Evolutionary conservation across 495 filamentous ascomycete genomes (phyloP).

Genomic region (Tuber umbilicatum): DNA sequence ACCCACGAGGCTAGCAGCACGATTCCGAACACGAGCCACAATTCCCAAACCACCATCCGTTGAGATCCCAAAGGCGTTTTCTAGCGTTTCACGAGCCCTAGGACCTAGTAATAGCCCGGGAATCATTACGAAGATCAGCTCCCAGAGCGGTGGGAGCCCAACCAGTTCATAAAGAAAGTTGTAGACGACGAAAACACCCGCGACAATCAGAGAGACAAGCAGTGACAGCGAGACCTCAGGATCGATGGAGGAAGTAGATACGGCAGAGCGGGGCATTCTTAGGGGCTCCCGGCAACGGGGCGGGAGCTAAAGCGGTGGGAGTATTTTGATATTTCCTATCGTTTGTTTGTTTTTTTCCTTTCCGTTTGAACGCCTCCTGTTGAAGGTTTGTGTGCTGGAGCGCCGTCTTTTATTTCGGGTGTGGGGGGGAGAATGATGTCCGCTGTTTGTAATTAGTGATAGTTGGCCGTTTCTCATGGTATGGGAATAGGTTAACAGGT

Average conservation of each 20-base stretch:
- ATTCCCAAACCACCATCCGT: constrained; percentile 17
- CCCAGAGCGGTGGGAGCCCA: constrained; percentile 24
- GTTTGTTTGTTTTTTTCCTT: background rate
- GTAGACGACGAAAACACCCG: constrained; percentile 28
- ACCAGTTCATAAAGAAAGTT: constrained; percentile 24
- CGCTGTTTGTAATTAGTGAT: background rate
- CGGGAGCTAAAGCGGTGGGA: background rate
- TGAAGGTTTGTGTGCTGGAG: background rate
- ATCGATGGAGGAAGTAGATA: constrained; percentile 8
- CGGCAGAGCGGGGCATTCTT: constrained; percentile 29
- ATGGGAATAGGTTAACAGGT: background rate
- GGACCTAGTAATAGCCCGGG: constrained; percentile 27
- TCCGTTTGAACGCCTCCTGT: background rate
- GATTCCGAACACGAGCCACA: constrained; percentile 25
- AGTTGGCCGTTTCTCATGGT: background rate
- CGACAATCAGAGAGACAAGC: constrained; percentile 21
- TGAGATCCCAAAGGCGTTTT: constrained; percentile 22
- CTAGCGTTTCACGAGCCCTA: constrained; percentile 29
- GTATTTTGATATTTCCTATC: background rate
- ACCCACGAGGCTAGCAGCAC: constrained; percentile 24
- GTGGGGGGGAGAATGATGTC: background rate
- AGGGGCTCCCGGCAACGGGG: constrained; percentile 12
- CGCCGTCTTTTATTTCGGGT: background rate
- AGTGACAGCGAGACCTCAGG: constrained; percentile 20
- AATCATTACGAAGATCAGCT: constrained; percentile 25